phyloP scores from a whole-genome alignment of 1,284 basidiomycete genomes.

The Marasmius tenuissimus region DNA sequence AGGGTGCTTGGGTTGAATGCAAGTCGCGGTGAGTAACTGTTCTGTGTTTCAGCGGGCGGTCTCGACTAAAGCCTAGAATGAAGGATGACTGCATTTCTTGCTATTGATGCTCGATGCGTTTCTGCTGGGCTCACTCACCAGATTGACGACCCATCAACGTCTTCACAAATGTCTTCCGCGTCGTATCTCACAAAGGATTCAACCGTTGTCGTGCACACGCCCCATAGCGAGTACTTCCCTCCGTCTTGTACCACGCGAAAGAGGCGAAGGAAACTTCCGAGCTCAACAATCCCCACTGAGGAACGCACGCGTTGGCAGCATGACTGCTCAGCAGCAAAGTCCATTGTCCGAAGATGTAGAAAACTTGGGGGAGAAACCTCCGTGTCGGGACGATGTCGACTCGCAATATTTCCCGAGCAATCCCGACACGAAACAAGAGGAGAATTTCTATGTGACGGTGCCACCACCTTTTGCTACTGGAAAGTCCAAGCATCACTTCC shows the following conservation, averaged over 20 bases:
- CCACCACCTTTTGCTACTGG: constrained; percentile 6
- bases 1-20: constrained; percentile 26
- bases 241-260: neutral
- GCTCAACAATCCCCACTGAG: neutral
- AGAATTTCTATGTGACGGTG: neutral
- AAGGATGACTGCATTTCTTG: constrained; percentile 71
- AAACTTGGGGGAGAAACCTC: neutral
- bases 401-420: neutral
- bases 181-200: neutral
- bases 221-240: neutral
- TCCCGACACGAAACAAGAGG: neutral
- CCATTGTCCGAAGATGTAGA: neutral
- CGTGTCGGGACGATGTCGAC: neutral
- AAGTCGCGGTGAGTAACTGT: constrained; percentile 51
- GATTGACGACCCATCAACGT: constrained; percentile 30
- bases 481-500: constrained; percentile 2
- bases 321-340: neutral
- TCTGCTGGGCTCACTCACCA: constrained; percentile 60
- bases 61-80: neutral
- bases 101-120: constrained; percentile 79
- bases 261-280: neutral
- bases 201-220: neutral
- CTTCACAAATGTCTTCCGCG: constrained; percentile 20
- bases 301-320: neutral
- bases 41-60: neutral